Percentiles rank a stretch among this genome's conserved stretches.
These are phyloP conservation scores for Aulographum hederae DNA, from an alignment of 2,329 filamentous ascomycete genomes.

Conservation along the genomic window DNA sequence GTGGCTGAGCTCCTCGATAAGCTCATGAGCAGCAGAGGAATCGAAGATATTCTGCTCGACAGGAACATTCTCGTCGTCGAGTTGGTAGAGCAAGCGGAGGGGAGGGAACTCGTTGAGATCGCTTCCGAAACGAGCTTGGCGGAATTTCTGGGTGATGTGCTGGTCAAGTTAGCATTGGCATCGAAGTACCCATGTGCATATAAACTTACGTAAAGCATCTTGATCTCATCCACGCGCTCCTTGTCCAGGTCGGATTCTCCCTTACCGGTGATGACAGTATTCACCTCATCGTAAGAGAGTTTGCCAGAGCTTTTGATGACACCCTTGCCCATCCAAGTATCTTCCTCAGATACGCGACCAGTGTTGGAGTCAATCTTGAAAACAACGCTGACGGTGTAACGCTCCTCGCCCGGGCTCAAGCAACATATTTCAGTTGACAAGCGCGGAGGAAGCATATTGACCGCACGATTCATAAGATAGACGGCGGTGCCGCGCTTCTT, in stretches of 20 bases:
- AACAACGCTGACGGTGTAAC: conserved; percentile 80
- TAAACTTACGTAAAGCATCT: conserved; percentile 58
- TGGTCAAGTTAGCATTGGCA: conserved; percentile 15
- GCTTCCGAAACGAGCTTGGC: conserved; percentile 68
- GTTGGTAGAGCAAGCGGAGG: conserved; percentile 74
- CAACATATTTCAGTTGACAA: conserved; percentile 79
- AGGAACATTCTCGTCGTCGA: conserved; percentile 95
- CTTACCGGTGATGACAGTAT: conserved; percentile 54
- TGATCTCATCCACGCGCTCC: conserved; percentile 57
- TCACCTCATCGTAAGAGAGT: conserved; percentile 69
- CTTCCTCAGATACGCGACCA: conserved; percentile 62
- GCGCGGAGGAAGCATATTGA: conserved; percentile 71
- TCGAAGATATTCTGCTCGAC: conserved; percentile 95
- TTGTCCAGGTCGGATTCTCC: conserved; percentile 44
- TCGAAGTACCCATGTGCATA: conserved; percentile 19
- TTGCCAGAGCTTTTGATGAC: conserved; percentile 85
- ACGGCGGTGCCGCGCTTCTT: conserved; percentile 96
- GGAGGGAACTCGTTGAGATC: conserved; percentile 57
- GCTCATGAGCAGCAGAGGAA: conserved; percentile 71
- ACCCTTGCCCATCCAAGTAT: conserved; percentile 85
- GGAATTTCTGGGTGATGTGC: conserved; percentile 75
- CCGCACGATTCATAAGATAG: conserved; percentile 80
- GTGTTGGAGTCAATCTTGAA: conserved; percentile 76
- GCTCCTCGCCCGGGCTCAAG: conserved; percentile 68
- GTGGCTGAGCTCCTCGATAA: conserved; percentile 88